Evolutionary conservation across 345 rosid genomes (phyloP), one percentile per base, ranked within the genome.

Genomic region (Citrus unshiu): DNA sequence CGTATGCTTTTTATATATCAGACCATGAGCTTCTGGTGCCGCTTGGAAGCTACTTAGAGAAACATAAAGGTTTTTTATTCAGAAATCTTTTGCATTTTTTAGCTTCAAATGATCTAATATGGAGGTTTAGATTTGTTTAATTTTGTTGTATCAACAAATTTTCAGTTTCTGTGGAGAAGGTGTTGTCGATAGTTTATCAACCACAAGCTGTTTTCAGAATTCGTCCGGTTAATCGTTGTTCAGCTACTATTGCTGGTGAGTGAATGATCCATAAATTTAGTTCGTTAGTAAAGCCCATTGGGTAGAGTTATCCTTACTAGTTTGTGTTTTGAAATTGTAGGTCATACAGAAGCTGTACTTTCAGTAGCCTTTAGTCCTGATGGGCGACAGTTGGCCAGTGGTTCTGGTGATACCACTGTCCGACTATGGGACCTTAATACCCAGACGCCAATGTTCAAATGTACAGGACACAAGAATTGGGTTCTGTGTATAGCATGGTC

Each of bases 391-490:
- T 86, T 97, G 88, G 99, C 98, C 4, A 97, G 98, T 89, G 98
- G 98, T 74, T 97, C 98, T 7, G 98, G 98, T 75, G 99, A 97
- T 83, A 92, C 98, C 62, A 93, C 97, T 59, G 98, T 97, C 80
- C 89, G 98, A 72, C 82, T 97, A 63, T 97, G 98, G 98, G 99
- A 97, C 89, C 92, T 94, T 70, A 89, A 80, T 74, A 97, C 96
- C 35, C 95, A 97, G 85, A 94, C 98, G 54, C 98, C 97, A 63
- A 77, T 93, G 93, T 97, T 91, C 87, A 94, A 95, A 62, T 94
- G 98, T 81, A 86, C 87, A 87, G 99, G 99, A 60, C 99, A 97
- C 91, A 94, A 79, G 88, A 94, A 97, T 78, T 97, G 97, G 98
- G 98, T 97, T 83, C 96, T 97, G 32, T 90, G 90, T 78, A 81